Conservation (phyloP, 352 stramenopile genomes). For the Phytophthora agathidicida region DNA sequence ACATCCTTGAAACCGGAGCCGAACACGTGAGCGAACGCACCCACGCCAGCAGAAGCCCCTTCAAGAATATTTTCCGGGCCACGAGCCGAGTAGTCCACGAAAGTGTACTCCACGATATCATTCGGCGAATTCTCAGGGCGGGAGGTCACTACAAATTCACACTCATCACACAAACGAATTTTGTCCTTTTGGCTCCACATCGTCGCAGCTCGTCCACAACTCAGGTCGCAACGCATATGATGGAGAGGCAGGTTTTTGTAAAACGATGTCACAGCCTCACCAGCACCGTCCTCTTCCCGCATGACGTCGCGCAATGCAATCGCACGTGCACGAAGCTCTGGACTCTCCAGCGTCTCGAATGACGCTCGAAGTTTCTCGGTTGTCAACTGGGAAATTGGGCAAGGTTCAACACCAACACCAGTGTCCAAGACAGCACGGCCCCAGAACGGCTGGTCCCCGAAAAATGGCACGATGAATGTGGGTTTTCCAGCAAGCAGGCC, state of each 20-base stretch:
- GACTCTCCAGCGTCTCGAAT: conserved; percentile 69
- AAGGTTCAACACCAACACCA: conserved; percentile 87
- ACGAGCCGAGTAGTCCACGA: conserved; percentile 64
- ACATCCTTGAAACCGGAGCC: conserved; percentile 68
- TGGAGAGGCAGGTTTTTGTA: conserved; percentile 85
- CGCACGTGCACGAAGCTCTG: conserved; percentile 59
- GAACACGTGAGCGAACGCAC: conserved; percentile 70
- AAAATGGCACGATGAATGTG: conserved; percentile 95
- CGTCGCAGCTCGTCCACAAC: conserved; percentile 47
- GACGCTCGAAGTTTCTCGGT: conserved; percentile 77
- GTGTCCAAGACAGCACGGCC: conserved; percentile 81
- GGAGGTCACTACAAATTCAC: conserved; percentile 54
- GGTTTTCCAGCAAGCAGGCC: conserved; percentile 91
- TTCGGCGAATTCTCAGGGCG: conserved; percentile 48
- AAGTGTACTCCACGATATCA: conserved; percentile 67
- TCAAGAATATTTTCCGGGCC: conserved; percentile 59
- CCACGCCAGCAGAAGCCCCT: conserved; percentile 57
- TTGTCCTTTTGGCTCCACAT: conserved; percentile 64
- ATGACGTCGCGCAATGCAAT: conserved; percentile 63
- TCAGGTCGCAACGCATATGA: conserved; percentile 87
- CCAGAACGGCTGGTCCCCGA: conserved; percentile 96
- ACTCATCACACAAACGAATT: conserved; percentile 61
- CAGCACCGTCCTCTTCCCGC: conserved; percentile 85
- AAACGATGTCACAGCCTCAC: conserved; percentile 85
- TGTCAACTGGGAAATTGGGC: conserved; percentile 84